These are phyloP conservation scores for Arthrobotrys conoides DNA, from an alignment of 2,329 filamentous ascomycete species.

Conservation along the genomic window DNA sequence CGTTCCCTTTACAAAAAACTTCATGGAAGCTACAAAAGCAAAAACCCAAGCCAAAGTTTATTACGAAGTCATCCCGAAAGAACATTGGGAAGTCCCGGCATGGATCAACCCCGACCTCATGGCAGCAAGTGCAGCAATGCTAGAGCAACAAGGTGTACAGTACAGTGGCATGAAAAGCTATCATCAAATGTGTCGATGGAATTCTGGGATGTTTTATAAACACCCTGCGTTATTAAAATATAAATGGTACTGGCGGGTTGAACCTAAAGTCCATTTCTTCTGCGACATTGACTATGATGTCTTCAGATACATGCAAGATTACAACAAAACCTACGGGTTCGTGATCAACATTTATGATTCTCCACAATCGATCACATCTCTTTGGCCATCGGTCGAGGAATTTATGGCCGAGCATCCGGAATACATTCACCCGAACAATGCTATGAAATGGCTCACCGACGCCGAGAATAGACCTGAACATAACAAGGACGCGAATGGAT, in stretches of 20 bases:
- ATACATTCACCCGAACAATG: conserved; percentile 85
- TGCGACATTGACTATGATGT: conserved; percentile 99
- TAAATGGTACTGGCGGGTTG: conserved; percentile 95
- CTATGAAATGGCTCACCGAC: conserved; percentile 89
- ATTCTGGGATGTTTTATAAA: conserved; percentile 97
- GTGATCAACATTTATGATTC: conserved; percentile 97
- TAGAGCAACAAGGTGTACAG: conserved; percentile 88
- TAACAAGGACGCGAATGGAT: conserved; percentile 85
- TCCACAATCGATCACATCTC: conserved; percentile 83
- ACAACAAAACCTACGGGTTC: conserved; percentile 99
- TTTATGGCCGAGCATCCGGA: conserved; percentile 88
- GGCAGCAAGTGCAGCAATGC: conserved; percentile 83
- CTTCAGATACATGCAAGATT: conserved; percentile 96
- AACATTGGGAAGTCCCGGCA: conserved; percentile 91
- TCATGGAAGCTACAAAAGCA: conserved; percentile 84
- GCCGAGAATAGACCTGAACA: conserved; percentile 81
- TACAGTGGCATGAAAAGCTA: conserved; percentile 87
- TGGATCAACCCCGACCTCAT: conserved; percentile 95
- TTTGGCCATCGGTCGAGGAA: conserved; percentile 96
- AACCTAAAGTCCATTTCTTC: conserved; percentile 99
- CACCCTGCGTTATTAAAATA: conserved; percentile 81
- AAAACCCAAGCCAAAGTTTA: conserved; percentile 88
- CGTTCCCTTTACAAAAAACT: conserved; percentile 90
- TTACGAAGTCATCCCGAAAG: conserved; percentile 91
- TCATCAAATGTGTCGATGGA: conserved; percentile 99